Base-by-base conservation (phyloP, 2,329 filamentous ascomycete genomes). In the Verticillium isaacii region DNA sequence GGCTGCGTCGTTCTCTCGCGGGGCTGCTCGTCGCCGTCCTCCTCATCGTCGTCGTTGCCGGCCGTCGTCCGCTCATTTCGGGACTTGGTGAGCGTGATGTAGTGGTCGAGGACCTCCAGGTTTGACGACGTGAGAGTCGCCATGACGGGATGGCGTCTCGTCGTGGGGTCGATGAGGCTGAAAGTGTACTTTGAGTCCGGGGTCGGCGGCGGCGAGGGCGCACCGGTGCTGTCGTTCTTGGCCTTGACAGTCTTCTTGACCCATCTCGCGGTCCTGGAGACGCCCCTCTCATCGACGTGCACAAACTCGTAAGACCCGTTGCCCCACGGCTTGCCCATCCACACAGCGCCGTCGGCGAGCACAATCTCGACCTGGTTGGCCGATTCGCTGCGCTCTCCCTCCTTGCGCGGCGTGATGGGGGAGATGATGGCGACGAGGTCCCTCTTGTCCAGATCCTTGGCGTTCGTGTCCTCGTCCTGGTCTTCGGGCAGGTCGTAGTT, bases 131-230 rank as follows among this genome's bases (percentile, higher is more conserved):
- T 88, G 55, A 94, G 79, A 2, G 82, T 85, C 1, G 89, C 91
- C 75, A 93, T 83, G 68, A 93, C 85, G 5, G 91, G 90, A 70
- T 94, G 91, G 14, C 88, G 85, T 37, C 89, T 81, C 9, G 84
- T 85, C 56, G 83, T 82, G 0, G 89, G 85, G 67, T 90, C 85
- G 68, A 94, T 87, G 64, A 92, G 85, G 75, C 89, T 92, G 71
- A 94, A 94, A 9, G 86, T 91, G 77, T 88, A 93, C 70, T 85
- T 87, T 62, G 75, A 77, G 56, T 85, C 83, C 1, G 69, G 64
- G 2, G 73, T 66, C 1, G 68, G 66, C 3, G 72, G 64, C 3
- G 72, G 64, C 7, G 65, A 64, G 17, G 66, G 25, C 61, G 63
- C 52, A 58, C 58, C 68, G 58, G 59, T 14, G 56, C 65, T 61